Conservation (phyloP, 768 basidiomycete species). For the Russula sp. region DNA sequence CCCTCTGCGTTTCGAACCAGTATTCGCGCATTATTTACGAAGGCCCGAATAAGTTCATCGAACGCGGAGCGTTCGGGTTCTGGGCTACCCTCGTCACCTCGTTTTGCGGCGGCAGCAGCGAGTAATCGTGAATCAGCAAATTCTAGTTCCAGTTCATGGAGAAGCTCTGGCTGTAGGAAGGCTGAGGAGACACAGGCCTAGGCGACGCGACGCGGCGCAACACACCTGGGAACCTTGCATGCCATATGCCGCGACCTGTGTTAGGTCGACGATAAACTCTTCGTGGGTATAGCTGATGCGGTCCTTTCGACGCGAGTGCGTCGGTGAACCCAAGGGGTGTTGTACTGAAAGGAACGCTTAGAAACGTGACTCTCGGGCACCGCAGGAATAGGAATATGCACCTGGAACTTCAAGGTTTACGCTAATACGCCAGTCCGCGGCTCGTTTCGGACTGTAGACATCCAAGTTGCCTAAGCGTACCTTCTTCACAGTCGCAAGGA, state of each 20-base stretch:
- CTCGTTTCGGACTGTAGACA: constrained; percentile 71
- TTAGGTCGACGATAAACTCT: constrained; percentile 88
- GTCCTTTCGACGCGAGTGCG: constrained; percentile 71
- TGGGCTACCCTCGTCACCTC: constrained; percentile 49
- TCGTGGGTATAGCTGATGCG: constrained; percentile 91
- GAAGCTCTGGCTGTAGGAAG: constrained; percentile 41
- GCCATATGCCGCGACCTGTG: constrained; percentile 67
- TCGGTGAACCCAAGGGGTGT: constrained; percentile 57
- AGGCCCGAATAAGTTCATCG: constrained; percentile 86
- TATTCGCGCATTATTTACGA: constrained; percentile 90
- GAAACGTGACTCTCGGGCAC: not conserved
- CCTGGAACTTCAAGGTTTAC: constrained; percentile 88
- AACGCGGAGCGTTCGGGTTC: constrained; percentile 70
- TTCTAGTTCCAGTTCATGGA: constrained; percentile 91
- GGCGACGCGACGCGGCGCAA: constrained; percentile 21
- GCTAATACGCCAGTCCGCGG: constrained; percentile 88
- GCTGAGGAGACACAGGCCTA: not conserved
- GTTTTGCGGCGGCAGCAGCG: constrained; percentile 60
- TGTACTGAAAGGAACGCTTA: constrained; percentile 36
- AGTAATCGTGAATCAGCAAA: constrained; percentile 65
- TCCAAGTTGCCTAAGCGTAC: constrained; percentile 82
- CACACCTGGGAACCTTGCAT: constrained; percentile 43
- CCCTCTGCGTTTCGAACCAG: constrained; percentile 68
- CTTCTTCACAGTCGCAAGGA: constrained; percentile 70
- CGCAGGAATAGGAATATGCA: constrained; percentile 32